Evolutionary conservation across 2,329 filamentous ascomycete species (phyloP).

Genomic region (Elsinoe necatrix): DNA sequence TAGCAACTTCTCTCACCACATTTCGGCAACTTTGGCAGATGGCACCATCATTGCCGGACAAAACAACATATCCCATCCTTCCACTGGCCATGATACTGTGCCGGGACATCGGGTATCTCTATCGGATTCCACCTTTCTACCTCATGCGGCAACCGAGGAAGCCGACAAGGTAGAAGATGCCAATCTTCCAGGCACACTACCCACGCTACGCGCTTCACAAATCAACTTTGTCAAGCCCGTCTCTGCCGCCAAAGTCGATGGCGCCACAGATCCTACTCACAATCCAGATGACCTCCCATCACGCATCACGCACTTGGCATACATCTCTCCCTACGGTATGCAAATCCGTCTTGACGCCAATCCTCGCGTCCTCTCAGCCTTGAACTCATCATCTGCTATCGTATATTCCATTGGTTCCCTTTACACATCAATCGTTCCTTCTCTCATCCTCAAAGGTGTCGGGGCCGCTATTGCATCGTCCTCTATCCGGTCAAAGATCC

Average conservation of each 20-base stretch:
- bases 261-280: conserved; percentile 40
- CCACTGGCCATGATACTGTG: conserved; percentile 4
- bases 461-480: conserved; percentile 51
- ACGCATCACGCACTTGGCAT: conserved; percentile 78
- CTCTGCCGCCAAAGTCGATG: background rate
- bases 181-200: conserved; percentile 71
- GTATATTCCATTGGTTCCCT: conserved; percentile 92
- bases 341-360: conserved; percentile 83
- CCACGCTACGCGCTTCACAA: conserved; percentile 69
- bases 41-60: conserved; percentile 78
- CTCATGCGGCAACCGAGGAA: conserved; percentile 33
- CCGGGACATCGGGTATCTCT: conserved; percentile 9
- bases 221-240: conserved; percentile 66
- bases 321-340: conserved; percentile 98
- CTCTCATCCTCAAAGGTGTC: conserved; percentile 67
- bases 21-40: conserved; percentile 70
- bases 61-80: conserved; percentile 73
- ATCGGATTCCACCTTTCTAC: conserved; percentile 14
- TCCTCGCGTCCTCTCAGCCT: conserved; percentile 63
- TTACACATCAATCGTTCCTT: conserved; percentile 82
- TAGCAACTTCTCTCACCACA: conserved; percentile 92
- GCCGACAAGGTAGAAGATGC: conserved; percentile 68
- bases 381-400: conserved; percentile 57
- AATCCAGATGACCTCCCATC: conserved; percentile 59
- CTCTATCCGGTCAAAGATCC: conserved; percentile 59